phyloP scores from a whole-genome alignment of 768 basidiomycete species.

The Mycena crocata region DNA sequence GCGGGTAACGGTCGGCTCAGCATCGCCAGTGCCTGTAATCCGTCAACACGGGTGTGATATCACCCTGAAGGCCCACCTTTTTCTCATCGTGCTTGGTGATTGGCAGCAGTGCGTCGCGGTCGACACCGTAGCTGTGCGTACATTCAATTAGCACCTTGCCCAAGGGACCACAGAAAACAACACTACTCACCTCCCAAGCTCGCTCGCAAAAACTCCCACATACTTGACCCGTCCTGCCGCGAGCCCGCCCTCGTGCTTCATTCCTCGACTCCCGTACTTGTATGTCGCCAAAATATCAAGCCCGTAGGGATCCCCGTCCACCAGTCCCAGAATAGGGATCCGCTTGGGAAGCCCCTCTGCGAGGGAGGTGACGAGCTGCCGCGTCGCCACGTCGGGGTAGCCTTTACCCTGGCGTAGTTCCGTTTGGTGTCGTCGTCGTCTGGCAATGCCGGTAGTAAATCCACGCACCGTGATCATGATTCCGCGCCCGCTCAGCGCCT shows the following conservation, averaged over 20 bases:
- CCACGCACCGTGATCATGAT: constrained; percentile 78
- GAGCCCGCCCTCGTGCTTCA: constrained; percentile 79
- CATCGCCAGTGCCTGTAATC: constrained; percentile 70
- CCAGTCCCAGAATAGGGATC: constrained; percentile 79
- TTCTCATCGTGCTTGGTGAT: constrained; percentile 78
- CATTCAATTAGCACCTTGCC: not conserved
- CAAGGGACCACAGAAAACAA: not conserved
- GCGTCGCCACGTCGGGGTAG: constrained; percentile 93
- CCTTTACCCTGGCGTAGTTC: constrained; percentile 99
- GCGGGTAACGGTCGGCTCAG: constrained; percentile 65
- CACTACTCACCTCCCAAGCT: constrained; percentile 67
- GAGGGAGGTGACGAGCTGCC: constrained; percentile 83
- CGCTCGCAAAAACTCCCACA: constrained; percentile 81
- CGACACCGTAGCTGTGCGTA: constrained; percentile 69
- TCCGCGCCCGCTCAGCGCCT: constrained; percentile 69
- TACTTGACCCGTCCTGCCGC: constrained; percentile 79
- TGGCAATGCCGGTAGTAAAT: too few species aligned
- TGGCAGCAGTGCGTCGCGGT: constrained; percentile 71
- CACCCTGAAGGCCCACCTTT: constrained; percentile 62
- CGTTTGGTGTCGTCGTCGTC: too few species aligned
- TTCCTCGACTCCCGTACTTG: constrained; percentile 77
- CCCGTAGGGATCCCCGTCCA: constrained; percentile 94
- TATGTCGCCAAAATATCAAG: constrained; percentile 93
- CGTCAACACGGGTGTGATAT: not conserved
- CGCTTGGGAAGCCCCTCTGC: constrained; percentile 73